Base-by-base conservation (phyloP, 1,139 yeast species). In the Debaryomyces subglobosus region DNA sequence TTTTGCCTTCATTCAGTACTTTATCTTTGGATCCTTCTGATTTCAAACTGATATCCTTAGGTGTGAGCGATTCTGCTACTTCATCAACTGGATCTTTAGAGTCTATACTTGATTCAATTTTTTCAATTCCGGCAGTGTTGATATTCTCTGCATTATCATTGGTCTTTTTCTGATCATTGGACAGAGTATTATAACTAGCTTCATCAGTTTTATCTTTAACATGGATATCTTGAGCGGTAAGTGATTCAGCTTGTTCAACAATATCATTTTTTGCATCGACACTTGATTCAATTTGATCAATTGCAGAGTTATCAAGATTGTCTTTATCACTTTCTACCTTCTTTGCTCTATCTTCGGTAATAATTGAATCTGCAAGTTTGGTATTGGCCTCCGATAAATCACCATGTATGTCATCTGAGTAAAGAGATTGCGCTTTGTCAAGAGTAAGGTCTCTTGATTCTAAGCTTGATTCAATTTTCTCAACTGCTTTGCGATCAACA, bases 41-140 rank as follows among this genome's bases (percentile, higher is more conserved):
- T 4, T 18, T 16, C 16, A 20, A 13, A 7, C 30, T 35, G 18
- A 40, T 21, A 32, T 21, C 37, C 15, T 40, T 30, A 2, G 43
- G 12, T 6, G 30, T 40, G 15, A 35, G 27, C 2, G 33, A 3
- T 12, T 34, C 39, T 9, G 39, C 39, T 23, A 2, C 2, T 10
- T 42, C 45, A 4, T 10, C 21, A 13, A 25, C 30, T 15, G 18
- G 13, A 10, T 42, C 39, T 23, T 33, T 35, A 10, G 39, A 5
- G 23, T 24, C 39, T 8, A 34, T 7, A 13, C 39, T 35, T 15
- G 33, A 24, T 16, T 42, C 45, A 15, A 42, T 52, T 29, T 57
- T 59, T 41, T 54, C 56, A 16, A 46, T 52, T 15, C 53, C 50
- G 16, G 43, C 42, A 25, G 32, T 24, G 6, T 25, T 41, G 20